Evolutionary conservation across 306 rosid genomes (phyloP), one percentile per base, ranked within the genome.

Genomic region (Dryas octopetala): DNA sequence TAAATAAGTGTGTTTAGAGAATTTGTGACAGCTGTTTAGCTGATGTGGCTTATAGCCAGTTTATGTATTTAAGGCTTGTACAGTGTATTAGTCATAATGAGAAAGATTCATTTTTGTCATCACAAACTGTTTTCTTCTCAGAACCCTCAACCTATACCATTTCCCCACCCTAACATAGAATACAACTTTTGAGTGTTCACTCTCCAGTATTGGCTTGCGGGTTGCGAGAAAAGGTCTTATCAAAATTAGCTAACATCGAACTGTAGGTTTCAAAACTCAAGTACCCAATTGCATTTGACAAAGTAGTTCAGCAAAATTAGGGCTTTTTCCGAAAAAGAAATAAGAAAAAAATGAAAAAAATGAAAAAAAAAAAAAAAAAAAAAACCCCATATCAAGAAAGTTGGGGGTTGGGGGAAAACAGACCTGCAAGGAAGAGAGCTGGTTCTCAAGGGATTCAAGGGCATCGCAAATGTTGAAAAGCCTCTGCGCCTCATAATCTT

Each of bases 371-470:
- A 19, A 19, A 19, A 19, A 19, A 41, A 5, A 3, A 28, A 74
- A 80, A 17, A 23, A 0, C 23, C 79, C 78, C 67, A 66, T 45
- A 50, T 10, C 0, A 55, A 74, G 28, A 65, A 74, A 76, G 57
- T 8, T 12, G 45, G 12, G 46, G 78, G 48, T 82, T 66, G 17
- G 69, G 73, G 62, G 12, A 46, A 45, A 48, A 19, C 65, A 55
- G 48, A 91, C 98, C 97, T 90, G 99, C 81, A 95, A 74, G 41
- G 88, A 85, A 74, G 97, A 84, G 78, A 95, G 91, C 82, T 95
- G 97, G 73, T 79, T 85, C 85, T 95, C 97, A 82, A 95, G 91
- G 67, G 97, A 86, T 68, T 90, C 93, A 40, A 95, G 86, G 40
- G 99, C 97, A 74, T 92, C 91, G 70, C 90, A 90, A 48, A 95